Conservation (phyloP, 352 stramenopile genomes). For the Phytophthora niederhauseri region DNA sequence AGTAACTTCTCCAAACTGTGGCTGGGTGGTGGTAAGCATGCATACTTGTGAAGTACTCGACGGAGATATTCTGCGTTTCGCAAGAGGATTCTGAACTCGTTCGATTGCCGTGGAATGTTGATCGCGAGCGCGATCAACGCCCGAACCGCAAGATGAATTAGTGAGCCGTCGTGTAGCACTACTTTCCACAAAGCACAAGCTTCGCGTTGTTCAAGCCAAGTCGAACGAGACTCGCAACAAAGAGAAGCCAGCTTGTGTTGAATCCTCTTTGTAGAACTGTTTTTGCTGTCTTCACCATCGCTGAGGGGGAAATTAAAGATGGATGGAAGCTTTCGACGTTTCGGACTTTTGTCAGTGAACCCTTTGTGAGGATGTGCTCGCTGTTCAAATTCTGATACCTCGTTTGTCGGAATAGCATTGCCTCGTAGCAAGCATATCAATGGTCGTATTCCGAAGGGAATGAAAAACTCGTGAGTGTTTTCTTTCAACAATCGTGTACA, state of each 20-base stretch:
- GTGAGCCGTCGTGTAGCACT: constrained; percentile 15
- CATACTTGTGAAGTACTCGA: constrained; percentile 4
- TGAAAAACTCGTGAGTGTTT: constrained; percentile 34
- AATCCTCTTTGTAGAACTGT: neutral
- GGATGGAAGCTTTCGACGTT: constrained; percentile 34
- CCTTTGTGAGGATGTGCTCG: neutral
- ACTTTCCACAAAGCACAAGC: constrained; percentile 27
- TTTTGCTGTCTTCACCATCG: neutral
- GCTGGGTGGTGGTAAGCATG: neutral
- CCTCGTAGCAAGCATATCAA: constrained; percentile 44
- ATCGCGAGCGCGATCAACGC: constrained; percentile 39
- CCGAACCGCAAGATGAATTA: constrained; percentile 45
- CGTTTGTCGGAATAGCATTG: constrained; percentile 45
- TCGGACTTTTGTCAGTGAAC: neutral
- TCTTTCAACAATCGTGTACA: constrained; percentile 34
- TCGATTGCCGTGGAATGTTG: constrained; percentile 39
- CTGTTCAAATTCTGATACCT: constrained; percentile 51
- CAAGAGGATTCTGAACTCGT: constrained; percentile 39
- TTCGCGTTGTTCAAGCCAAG: constrained; percentile 2
- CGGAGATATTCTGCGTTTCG: constrained; percentile 9
- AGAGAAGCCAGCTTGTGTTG: constrained; percentile 14
- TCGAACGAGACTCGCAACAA: constrained; percentile 3
- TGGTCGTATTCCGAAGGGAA: constrained; percentile 48
- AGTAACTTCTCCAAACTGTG: constrained; percentile 3
- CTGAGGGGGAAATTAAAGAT: constrained; percentile 46